Base-by-base conservation (phyloP, 23 red algal genomes). In the Gracilaria gracilis region DNA sequence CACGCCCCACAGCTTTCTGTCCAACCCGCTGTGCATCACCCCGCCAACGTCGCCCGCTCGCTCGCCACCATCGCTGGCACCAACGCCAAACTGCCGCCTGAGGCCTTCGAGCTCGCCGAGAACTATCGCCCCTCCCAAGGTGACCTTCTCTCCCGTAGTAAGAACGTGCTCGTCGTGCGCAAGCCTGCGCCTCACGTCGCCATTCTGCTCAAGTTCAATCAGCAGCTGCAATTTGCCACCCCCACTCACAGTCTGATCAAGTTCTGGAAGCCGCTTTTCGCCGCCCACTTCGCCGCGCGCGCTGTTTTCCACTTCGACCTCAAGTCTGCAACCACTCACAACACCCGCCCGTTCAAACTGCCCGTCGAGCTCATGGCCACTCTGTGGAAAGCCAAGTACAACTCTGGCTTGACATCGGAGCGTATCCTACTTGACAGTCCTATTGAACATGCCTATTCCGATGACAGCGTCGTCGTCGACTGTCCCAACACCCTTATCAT, bases 371-470 rank as follows among this genome's bases (percentile, higher is more conserved):
- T 67, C 20, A 61, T 89, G 71, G 70, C 86, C 12, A 69, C 49
- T 21, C n/a, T 89, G 54, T 89, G 86, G 86, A 78, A 89, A 44
- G 35, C 54, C 19, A 89, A 80, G 48, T 67, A 75, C 47, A 72
- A 89, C 12, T 59, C 65, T 17, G 90, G 90, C 19, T 42, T 84
- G 48, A 93, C 29, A 54, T 79, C 82, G 21, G 93, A 95, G 81
- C 77, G 93, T n/a, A 74, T 90, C 39, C 61, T 95, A 21, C 39
- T 95, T 51, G 86, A 95, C 47, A 90, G 90, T 67, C 93, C 93
- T 13, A 88, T 78, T 25, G 86, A 95, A 61, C 88, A 80, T 57
- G 29, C 46, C 17, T 62, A 75, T 20, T 75, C 78, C 1, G 76
- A 59, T n/a, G 93, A 85, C n/a, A 40, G 44, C 36, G 73, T 91